phyloP scores from a whole-genome alignment of 2,329 filamentous ascomycete genomes.

The Coniochaeta ligniaria region DNA sequence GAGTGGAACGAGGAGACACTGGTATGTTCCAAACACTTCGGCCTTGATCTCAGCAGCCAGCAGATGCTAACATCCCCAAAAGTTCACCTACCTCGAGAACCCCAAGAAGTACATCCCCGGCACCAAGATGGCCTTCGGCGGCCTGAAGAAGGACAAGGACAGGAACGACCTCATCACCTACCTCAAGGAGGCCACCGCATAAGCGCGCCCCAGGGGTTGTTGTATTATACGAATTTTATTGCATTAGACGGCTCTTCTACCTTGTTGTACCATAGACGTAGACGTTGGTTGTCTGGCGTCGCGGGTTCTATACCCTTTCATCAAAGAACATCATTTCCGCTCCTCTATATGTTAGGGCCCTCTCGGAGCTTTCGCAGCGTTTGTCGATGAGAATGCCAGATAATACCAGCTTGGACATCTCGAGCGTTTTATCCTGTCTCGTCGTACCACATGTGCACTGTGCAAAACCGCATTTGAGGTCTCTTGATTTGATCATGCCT shows the following conservation, averaged over 20 bases:
- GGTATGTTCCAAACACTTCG: slow-evolving; percentile 40
- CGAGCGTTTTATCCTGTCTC: too few species aligned
- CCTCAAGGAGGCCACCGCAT: slow-evolving; percentile 64
- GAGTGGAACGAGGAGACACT: slow-evolving; percentile 81
- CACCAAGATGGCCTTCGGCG: slow-evolving; percentile 99
- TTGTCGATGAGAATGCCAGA: not conserved
- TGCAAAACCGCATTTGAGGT: too few species aligned
- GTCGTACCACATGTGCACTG: not conserved
- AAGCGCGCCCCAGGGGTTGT: slow-evolving; percentile 30
- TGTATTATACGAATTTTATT: slow-evolving; percentile 8
- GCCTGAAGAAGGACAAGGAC: slow-evolving; percentile 99
- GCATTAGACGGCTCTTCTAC: slow-evolving; percentile 10
- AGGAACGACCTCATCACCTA: slow-evolving; percentile 96
- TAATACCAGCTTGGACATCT: too few species aligned
- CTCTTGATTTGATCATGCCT: too few species aligned
- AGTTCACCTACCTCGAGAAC: slow-evolving; percentile 99
- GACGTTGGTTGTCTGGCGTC: slow-evolving; percentile 3
- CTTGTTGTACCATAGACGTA: slow-evolving; percentile 11
- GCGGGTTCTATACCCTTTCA: slow-evolving; percentile 2
- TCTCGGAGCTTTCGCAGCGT: not conserved
- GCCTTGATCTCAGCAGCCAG: not conserved
- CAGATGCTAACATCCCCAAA: not conserved
- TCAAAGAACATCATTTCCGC: not conserved
- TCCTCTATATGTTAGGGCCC: not conserved
- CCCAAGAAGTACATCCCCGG: slow-evolving; percentile 99